phyloP scores from a whole-genome alignment of 2,329 filamentous ascomycete species.

The Fusarium multiceps region DNA sequence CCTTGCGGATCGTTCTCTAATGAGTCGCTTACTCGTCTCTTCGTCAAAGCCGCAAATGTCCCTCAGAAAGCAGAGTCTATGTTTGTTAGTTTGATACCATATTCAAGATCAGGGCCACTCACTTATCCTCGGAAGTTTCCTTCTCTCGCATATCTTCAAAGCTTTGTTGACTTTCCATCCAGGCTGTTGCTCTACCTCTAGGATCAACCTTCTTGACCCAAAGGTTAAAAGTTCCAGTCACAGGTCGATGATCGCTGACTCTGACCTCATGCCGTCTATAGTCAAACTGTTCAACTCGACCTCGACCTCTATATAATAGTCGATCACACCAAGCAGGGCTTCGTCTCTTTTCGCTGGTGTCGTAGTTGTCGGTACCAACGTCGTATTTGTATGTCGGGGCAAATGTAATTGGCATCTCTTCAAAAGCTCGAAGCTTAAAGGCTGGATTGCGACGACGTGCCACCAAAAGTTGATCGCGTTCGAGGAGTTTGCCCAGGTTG shows the following conservation, averaged over 20 bases:
- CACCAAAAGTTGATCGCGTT: conserved; percentile 91
- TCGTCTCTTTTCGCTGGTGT: conserved; percentile 93
- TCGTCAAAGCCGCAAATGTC: conserved; percentile 65
- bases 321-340: conserved; percentile 97
- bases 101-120: conserved; percentile 53
- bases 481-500: conserved; percentile 86
- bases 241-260: conserved; percentile 92
- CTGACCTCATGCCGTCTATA: conserved; percentile 90
- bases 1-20: conserved; percentile 55
- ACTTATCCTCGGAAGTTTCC: conserved; percentile 82
- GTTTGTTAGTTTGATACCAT: conserved; percentile 31
- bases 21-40: conserved; percentile 60
- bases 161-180: conserved; percentile 78
- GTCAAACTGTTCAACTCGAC: conserved; percentile 85
- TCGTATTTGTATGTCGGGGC: conserved; percentile 99
- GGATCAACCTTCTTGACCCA: conserved; percentile 84
- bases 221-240: conserved; percentile 85
- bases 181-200: conserved; percentile 71
- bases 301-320: conserved; percentile 84
- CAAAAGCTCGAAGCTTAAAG: conserved; percentile 88
- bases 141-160: conserved; percentile 78
- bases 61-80: conserved; percentile 63
- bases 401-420: conserved; percentile 91
- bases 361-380: conserved; percentile 92
- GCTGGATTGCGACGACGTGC: conserved; percentile 89